Base-by-base conservation (phyloP, 768 basidiomycete species). In the Pleurotus ostreatus region DNA sequence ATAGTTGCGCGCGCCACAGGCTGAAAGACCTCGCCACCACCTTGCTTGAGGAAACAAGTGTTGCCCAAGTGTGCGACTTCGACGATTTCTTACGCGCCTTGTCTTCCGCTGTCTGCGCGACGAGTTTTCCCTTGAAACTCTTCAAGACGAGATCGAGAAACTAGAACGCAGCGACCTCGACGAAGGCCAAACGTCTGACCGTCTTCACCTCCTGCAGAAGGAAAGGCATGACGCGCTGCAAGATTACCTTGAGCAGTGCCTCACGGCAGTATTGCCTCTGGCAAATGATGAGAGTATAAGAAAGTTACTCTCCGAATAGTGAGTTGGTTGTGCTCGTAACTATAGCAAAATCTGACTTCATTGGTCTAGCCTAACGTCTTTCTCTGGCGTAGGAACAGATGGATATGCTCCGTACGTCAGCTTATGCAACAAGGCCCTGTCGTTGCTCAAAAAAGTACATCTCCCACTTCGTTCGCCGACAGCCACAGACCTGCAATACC, bases 341-440 rank as follows among this genome's bases (percentile, higher is more conserved):
- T 12, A 26, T 23, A 26, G 46, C 22, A 20, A 48, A 48, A 25
- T 26, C 20, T 23, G 26, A 18, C 22, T 5, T 48, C 23, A 23
- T 26, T 9, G 16, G 46, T 48, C 22, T 48, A 26, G 46, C 46
- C n/a, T 25, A 25, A 23, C n/a, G 11, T 48, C 46, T 25, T 48
- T 48, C 46, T 20, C 18, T 48, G 12, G 16, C n/a, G 16, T 20
- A 48, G 23, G 15, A 26, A 47, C 4, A 25, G 22, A 26, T 23
- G 23, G 46, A 11, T 48, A 23, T n/a, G 46, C 22, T 9, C 46
- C 46, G 13, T 48, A 48, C 46, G 46, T 48, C 22, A 25, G 5
- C 46, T 48, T 48, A n/a, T 48, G 46, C 22, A 48, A 48, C 46
- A 26, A 47, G 6, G 46, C 46, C 22, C 13, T 47, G 46, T 47